Evolutionary conservation across 2,329 filamentous ascomycete genomes (phyloP), one percentile per base, ranked within the genome.

Genomic region (Sordariomycetes sp.): DNA sequence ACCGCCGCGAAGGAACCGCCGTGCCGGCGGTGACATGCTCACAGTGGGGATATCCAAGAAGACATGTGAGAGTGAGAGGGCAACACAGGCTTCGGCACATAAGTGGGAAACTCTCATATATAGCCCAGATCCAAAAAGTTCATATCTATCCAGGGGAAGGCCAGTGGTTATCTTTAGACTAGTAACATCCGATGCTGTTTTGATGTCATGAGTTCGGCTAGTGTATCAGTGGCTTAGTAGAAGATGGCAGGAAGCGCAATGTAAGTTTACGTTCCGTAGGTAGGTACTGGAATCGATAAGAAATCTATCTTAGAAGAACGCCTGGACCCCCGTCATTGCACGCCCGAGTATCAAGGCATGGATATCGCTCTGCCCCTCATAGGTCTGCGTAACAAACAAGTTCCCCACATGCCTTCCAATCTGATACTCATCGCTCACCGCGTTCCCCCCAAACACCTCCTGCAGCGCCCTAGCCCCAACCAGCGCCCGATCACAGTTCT

Each of bases 321-420:
- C 89, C 70, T 94, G 89, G 25, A 92, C 74, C 25, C 89, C 87
- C 42, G 83, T 86, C 59, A 87, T 86, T 15, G 83, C 84, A 60
- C 84, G 75, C 58, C 84, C 84, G 53, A 87, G 66, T 64, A 87
- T 86, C 65, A 87, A 75, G 65, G 80, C 86, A 70, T 97, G 92
- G 68, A 97, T 97, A 72, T 97, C 94, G 67, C 91, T 96, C 73
- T 97, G 94, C 24, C 94, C 94, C 74, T 99, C 94, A 65, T 99
- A 99, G 1, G 92, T 97, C 74, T 97, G 92, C 57, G 92, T 95
- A 55, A 99, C 92, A 70, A 95, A 97, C 61, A 99, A 71, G 70
- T 99, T 99, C 58, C 92, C 86, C 59, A 96, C 92, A 74, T 97
- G 94, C 61, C 94, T 83, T 17, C 90, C 94, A 66, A 99, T 96